Percentiles rank a stretch among this genome's conserved stretches.
Evolutionary conservation across 2,329 filamentous ascomycete species (phyloP).

Genomic region (Nothophoma quercina): DNA sequence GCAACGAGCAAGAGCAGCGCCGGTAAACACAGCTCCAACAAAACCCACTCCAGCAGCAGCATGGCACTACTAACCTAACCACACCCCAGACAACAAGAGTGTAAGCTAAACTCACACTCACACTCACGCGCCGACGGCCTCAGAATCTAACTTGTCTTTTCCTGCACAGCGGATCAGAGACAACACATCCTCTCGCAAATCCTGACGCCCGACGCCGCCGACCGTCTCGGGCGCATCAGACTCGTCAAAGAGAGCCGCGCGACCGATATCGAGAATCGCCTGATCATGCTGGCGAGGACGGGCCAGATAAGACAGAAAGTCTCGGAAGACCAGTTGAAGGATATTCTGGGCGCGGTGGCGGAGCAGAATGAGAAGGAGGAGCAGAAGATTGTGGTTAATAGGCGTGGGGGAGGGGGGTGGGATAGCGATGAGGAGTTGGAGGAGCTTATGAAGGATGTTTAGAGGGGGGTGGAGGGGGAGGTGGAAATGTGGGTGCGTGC

Average conservation of each 20-base stretch:
- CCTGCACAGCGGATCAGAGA: conserved; percentile 71
- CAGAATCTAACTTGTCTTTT: too few relatives aligned
- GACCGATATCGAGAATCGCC: conserved; percentile 86
- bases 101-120: too few relatives aligned
- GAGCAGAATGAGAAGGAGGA: conserved; percentile 71
- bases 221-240: conserved; percentile 91
- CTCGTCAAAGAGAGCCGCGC: conserved; percentile 94
- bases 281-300: conserved; percentile 88
- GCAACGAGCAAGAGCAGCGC: conserved; percentile 61
- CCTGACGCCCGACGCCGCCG: conserved; percentile 90
- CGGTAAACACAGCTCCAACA: conserved; percentile 37
- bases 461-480: too few relatives aligned
- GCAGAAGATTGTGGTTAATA: conserved; percentile 81
- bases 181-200: conserved; percentile 86
- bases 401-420: conserved; percentile 79
- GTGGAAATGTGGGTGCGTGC: too few relatives aligned
- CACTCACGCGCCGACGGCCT: too few relatives aligned
- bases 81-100: conserved; percentile 29
- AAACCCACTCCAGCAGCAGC: too few relatives aligned
- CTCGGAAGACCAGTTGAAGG: conserved; percentile 91
- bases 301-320: conserved; percentile 89
- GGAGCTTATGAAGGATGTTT: conserved; percentile 50
- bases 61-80: not conserved
- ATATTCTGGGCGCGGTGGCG: conserved; percentile 82
- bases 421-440: conserved; percentile 83